Conservation (phyloP, 495 filamentous ascomycete species). For the Cladorrhinum samala region DNA sequence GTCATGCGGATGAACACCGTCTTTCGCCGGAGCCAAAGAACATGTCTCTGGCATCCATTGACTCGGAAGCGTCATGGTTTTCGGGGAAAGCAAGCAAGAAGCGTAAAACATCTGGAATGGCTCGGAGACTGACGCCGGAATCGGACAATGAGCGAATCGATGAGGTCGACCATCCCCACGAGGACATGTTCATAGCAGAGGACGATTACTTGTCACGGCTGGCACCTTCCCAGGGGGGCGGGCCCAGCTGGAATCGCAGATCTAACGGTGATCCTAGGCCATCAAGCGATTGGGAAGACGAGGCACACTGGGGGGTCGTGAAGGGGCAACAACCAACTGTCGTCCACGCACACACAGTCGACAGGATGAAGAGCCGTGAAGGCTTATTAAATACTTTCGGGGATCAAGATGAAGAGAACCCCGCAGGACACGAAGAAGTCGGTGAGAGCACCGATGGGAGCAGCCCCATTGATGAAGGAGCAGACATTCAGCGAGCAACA, state of each 20-base stretch:
- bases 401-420: slow-evolving; percentile 26
- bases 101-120: slow-evolving; percentile 34
- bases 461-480: slow-evolving; percentile 28
- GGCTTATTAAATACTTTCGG: slow-evolving; percentile 53
- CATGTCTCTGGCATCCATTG: slow-evolving; percentile 74
- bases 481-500: slow-evolving; percentile 52
- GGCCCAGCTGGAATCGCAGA: slow-evolving; percentile 34
- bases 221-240: slow-evolving; percentile 53
- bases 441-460: slow-evolving; percentile 40
- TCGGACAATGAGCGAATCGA: slow-evolving; percentile 13
- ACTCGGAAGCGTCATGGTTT: slow-evolving; percentile 90
- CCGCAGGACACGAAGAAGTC: slow-evolving; percentile 38
- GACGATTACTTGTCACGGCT: slow-evolving; percentile 59
- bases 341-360: slow-evolving; percentile 23
- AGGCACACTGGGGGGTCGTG: slow-evolving; percentile 41
- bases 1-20: slow-evolving; percentile 33
- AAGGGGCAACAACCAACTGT: slow-evolving; percentile 34
- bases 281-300: slow-evolving; percentile 41
- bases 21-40: slow-evolving; percentile 41
- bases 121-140: slow-evolving; percentile 36
- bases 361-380: slow-evolving; percentile 47
- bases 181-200: slow-evolving; percentile 57
- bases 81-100: slow-evolving; percentile 52
- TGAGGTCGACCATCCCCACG: slow-evolving; percentile 28
- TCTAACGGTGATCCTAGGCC: slow-evolving; percentile 42